phyloP scores from a whole-genome alignment of 2,329 filamentous ascomycete genomes.

The Thielaviopsis musarum region DNA sequence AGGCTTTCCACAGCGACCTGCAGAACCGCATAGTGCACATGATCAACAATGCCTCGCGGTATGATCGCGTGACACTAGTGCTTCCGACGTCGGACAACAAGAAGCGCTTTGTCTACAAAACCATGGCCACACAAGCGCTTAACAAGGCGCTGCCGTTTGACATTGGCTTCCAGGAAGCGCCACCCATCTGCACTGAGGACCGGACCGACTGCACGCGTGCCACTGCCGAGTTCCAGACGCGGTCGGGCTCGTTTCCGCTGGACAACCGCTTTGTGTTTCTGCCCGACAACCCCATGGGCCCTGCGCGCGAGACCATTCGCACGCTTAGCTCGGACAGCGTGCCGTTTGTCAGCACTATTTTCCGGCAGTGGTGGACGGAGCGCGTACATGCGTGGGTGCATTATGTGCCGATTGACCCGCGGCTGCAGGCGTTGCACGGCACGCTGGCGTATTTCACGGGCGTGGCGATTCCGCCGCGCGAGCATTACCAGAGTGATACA shows the following conservation, averaged over 20 bases:
- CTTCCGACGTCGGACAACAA: slow-evolving; percentile 27
- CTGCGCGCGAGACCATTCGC: slow-evolving; percentile 35
- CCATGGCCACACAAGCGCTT: neutral
- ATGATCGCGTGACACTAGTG: slow-evolving; percentile 39
- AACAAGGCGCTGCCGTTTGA: slow-evolving; percentile 30
- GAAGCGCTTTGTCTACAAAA: slow-evolving; percentile 11
- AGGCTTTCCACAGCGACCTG: slow-evolving; percentile 50
- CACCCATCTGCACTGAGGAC: slow-evolving; percentile 4
- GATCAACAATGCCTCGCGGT: slow-evolving; percentile 38
- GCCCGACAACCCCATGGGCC: slow-evolving; percentile 53
- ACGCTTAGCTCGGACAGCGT: slow-evolving; percentile 50
- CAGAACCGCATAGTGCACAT: slow-evolving; percentile 56
- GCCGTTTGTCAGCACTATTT: slow-evolving; percentile 55
- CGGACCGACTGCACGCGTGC: slow-evolving; percentile 29
- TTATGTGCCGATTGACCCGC: slow-evolving; percentile 60
- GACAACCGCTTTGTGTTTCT: slow-evolving; percentile 53
- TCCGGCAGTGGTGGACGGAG: slow-evolving; percentile 65
- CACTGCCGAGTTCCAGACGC: slow-evolving; percentile 29
- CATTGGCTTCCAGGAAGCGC: slow-evolving; percentile 5
- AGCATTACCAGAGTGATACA: slow-evolving; percentile 18
- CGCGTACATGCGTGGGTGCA: slow-evolving; percentile 62
- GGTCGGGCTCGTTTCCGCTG: slow-evolving; percentile 1
- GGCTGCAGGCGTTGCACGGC: slow-evolving; percentile 57
- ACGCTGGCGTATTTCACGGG: slow-evolving; percentile 61
- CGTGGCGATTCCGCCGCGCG: slow-evolving; percentile 19